Evolutionary conservation across 2,329 filamentous ascomycete genomes (phyloP).

Genomic region (Beauveria medogensis): DNA sequence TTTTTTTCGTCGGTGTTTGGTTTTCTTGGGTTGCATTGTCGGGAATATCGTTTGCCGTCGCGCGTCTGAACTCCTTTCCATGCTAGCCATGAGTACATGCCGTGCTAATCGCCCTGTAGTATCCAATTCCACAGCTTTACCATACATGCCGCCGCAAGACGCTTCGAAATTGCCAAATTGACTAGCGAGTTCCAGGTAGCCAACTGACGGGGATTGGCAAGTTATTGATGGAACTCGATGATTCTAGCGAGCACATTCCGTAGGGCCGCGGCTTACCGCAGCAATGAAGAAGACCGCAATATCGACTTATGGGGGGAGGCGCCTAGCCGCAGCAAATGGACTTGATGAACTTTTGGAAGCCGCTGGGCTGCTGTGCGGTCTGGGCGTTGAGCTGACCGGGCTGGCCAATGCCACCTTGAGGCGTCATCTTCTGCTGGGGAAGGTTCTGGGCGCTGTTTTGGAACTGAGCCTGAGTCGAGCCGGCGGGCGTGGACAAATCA

Average conservation of each 20-base stretch:
- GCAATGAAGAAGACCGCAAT: constrained; percentile 23
- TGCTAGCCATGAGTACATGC: neutral
- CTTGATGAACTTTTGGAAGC: constrained; percentile 90
- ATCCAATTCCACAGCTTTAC: neutral
- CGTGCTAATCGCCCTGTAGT: neutral
- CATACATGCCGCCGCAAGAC: neutral
- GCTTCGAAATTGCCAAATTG: neutral
- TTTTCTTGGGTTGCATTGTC: neutral
- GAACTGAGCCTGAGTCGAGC: constrained; percentile 92
- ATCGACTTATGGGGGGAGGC: constrained; percentile 17
- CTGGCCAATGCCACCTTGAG: constrained; percentile 47
- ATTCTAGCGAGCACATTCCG: constrained; percentile 12
- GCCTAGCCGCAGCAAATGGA: constrained; percentile 77
- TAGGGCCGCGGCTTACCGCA: constrained; percentile 15
- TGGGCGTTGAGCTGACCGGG: constrained; percentile 47
- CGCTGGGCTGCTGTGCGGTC: constrained; percentile 64
- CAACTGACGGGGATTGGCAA: neutral
- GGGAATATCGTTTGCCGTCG: neutral
- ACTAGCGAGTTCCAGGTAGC: neutral
- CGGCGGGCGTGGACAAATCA: constrained; percentile 76
- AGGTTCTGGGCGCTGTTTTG: constrained; percentile 91
- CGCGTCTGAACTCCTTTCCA: neutral
- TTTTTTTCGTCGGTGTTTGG: neutral
- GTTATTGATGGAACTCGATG: constrained; percentile 10
- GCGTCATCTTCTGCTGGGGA: constrained; percentile 52